Percentiles rank a stretch among this genome's conserved stretches.
Evolutionary conservation across 2,329 filamentous ascomycete species (phyloP).

Genomic region (Phymatotrichopsis omnivora): DNA sequence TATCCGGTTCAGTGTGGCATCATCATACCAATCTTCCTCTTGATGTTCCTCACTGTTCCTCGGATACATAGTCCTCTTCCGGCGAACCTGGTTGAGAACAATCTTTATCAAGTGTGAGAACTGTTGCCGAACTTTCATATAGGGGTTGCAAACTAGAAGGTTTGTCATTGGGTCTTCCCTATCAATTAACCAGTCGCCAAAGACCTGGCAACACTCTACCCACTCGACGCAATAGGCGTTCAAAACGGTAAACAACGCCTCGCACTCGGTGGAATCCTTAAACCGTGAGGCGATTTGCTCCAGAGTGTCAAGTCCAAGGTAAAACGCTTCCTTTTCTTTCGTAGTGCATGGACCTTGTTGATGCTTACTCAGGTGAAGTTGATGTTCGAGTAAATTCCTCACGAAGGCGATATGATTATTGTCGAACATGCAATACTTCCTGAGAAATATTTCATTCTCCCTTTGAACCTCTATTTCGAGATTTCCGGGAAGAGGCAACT

Average conservation of each 20-base stretch:
- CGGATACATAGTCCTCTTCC: conserved; percentile 19
- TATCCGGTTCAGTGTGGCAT: conserved; percentile 23
- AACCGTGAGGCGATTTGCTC: conserved; percentile 65
- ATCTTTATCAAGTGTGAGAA: conserved; percentile 28
- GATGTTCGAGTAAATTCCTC: conserved; percentile 48
- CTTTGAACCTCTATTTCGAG: conserved; percentile 49
- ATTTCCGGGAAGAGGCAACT: conserved; percentile 39
- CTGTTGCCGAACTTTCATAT: conserved; percentile 27
- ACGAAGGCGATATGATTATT: conserved; percentile 59
- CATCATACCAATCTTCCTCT: conserved; percentile 18
- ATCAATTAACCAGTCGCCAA: conserved; percentile 27
- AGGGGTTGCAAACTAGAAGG: conserved; percentile 28
- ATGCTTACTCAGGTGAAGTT: conserved; percentile 41
- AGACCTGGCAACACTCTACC: conserved; percentile 25
- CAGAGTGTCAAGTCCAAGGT: conserved; percentile 48
- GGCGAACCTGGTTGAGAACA: conserved; percentile 26
- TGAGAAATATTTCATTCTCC: conserved; percentile 64
- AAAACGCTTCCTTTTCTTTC: conserved; percentile 42
- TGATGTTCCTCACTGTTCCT: conserved; percentile 11
- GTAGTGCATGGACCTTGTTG: conserved; percentile 33
- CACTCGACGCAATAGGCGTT: conserved; percentile 42
- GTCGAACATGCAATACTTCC: conserved; percentile 71
- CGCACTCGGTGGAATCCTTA: conserved; percentile 57
- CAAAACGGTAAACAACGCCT: conserved; percentile 43
- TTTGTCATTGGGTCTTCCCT: conserved; percentile 25